Evolutionary conservation across 345 rosid genomes (phyloP).

Genomic region (Ceriops decandra): DNA sequence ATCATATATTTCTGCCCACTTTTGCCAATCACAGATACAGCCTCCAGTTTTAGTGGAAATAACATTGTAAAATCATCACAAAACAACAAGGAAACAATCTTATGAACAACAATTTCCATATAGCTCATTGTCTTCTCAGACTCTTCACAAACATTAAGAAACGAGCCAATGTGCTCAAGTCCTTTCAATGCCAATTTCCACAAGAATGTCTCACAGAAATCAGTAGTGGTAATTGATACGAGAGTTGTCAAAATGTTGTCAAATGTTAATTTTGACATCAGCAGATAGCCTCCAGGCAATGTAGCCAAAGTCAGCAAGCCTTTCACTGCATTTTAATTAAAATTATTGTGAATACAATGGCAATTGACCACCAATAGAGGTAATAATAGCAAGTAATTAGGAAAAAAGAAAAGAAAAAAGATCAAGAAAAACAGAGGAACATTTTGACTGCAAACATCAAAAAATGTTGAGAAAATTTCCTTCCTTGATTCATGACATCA

Average conservation of each 20-base stretch:
- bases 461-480: too few relatives aligned
- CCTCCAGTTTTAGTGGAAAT: conserved; percentile 53
- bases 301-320: conserved; percentile 74
- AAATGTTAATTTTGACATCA: conserved; percentile 49
- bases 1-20: conserved; percentile 30
- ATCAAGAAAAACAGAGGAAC: background rate
- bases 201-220: conserved; percentile 9
- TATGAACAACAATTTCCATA: conserved; percentile 54
- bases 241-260: conserved; percentile 58
- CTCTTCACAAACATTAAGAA: conserved; percentile 42
- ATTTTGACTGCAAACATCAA: too few relatives aligned
- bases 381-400: background rate
- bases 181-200: conserved; percentile 79
- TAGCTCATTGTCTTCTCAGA: conserved; percentile 48
- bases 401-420: background rate
- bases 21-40: conserved; percentile 54
- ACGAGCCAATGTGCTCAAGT: conserved; percentile 62
- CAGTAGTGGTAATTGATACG: conserved; percentile 44
- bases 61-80: conserved; percentile 48
- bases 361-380: background rate
- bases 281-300: conserved; percentile 46
- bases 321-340: conserved; percentile 56
- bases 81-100: conserved; percentile 43
- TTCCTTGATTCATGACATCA: background rate
- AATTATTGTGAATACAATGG: background rate